These are phyloP conservation scores for Hibiscus syriacus DNA, from an alignment of 345 rosid species.

Conservation along the genomic window DNA sequence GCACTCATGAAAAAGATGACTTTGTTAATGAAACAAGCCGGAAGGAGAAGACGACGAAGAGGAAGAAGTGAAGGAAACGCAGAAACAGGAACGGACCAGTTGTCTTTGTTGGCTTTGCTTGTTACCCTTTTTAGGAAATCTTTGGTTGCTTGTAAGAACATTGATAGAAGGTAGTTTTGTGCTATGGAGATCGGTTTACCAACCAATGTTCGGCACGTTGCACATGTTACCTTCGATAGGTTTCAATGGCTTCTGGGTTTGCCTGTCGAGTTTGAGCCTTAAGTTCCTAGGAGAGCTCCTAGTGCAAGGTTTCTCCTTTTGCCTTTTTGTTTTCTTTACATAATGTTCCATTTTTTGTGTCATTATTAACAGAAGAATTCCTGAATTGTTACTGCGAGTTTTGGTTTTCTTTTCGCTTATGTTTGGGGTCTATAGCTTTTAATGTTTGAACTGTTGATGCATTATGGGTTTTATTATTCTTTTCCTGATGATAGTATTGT, in stretches of 20 bases:
- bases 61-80: constrained; percentile 16
- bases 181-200: constrained; percentile 86
- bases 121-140: constrained; percentile 68
- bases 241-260: constrained; percentile 89
- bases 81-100: constrained; percentile 44
- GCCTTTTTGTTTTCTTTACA: not conserved
- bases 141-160: constrained; percentile 49
- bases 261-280: constrained; percentile 89
- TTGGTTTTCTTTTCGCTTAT: too few relatives aligned
- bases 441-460: not conserved
- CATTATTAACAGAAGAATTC: not conserved
- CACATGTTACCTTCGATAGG: constrained; percentile 91
- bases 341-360: not conserved
- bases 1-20: constrained; percentile 25
- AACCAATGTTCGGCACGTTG: constrained; percentile 72
- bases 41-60: constrained; percentile 6
- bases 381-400: too few relatives aligned
- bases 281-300: constrained; percentile 72
- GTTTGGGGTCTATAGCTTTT: not conserved
- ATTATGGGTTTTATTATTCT: not conserved
- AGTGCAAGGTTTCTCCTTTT: constrained; percentile 58
- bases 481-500: not conserved
- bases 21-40: constrained; percentile 13
- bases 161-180: constrained; percentile 44
- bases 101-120: constrained; percentile 64